Base-by-base conservation (phyloP, 805 yeast genomes). In the Candida easanensis region DNA sequence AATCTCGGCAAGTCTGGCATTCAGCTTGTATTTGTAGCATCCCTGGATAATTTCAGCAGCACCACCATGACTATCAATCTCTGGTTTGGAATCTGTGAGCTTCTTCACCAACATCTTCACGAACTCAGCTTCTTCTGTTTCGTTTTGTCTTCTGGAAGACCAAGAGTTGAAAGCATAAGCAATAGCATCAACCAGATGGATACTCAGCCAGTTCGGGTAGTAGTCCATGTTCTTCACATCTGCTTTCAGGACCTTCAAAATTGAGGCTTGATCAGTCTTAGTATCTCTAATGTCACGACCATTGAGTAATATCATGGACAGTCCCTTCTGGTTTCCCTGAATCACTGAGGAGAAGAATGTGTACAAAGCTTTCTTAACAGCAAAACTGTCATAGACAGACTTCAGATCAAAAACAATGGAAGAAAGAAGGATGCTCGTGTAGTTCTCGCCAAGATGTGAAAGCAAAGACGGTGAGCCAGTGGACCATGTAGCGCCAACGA, bases 81-180 rank as follows among this genome's bases (percentile, higher is more conserved):
- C 38, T 3, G 48, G 37, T 4, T 44, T 41, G 5, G 52, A 38
- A 8, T 48, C 38, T 3, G 63, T 13, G n/a, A 53, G 33, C 53
- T 56, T 79, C 22, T 58, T 56, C 21, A 69, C 54, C 20, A 71
- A 51, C 4, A 60, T 56, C 22, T 54, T 45, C 19, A 68, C 61
- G 35, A 70, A 66, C 18, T 53, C 55, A 2, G 54, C 55, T 6
- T 69, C 60, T 26, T 68, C 68, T 13, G 42, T 48, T 25, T 44
- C 51, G 5, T 71, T 76, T 34, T 77, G 76, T 39, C 77, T 73
- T 0, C 79, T 77, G 1, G 82, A 73, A 0, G 84, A 77, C 95
- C 96, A 86, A 0, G 88, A 76, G 58, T 85, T 86, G 54, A 82
- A 77, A 0, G 95, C 89, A 38, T 77, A 66, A 0, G 93, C 76